phyloP scores from a whole-genome alignment of 768 basidiomycete genomes.

The Dacryopinax primogenitus region DNA sequence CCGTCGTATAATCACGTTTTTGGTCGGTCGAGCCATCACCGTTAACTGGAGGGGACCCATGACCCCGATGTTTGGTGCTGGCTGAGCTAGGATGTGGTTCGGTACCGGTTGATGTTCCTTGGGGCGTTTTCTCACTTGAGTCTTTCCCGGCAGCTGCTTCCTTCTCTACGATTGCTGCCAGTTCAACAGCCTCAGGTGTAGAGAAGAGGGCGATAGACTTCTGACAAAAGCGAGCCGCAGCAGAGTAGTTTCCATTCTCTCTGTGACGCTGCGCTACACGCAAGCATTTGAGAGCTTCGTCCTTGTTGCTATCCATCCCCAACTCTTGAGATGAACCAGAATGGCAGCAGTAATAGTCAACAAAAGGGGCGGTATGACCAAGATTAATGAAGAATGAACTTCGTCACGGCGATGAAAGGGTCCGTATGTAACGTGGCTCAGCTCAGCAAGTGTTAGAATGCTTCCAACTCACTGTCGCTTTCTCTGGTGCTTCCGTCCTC shows the following conservation, averaged over 20 bases:
- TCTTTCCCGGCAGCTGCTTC: slow-evolving; percentile 30
- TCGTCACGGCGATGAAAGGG: neutral
- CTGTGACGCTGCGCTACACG: slow-evolving; percentile 64
- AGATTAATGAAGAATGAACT: neutral
- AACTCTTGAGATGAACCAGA: neutral
- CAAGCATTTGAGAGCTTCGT: slow-evolving; percentile 76
- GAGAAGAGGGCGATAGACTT: slow-evolving; percentile 76
- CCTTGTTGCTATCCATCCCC: slow-evolving; percentile 47
- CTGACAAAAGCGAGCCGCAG: slow-evolving; percentile 77
- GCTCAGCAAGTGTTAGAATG: neutral
- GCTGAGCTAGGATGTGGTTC: slow-evolving; percentile 65
- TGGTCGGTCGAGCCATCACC: slow-evolving; percentile 28
- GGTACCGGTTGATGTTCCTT: slow-evolving; percentile 23
- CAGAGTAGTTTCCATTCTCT: slow-evolving; percentile 53
- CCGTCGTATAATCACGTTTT: slow-evolving; percentile 77
- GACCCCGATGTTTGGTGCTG: slow-evolving; percentile 54
- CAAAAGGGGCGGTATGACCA: neutral
- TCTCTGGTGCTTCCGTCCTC: neutral
- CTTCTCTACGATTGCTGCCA: slow-evolving; percentile 55
- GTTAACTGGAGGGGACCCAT: slow-evolving; percentile 40
- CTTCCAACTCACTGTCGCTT: neutral
- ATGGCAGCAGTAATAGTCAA: neutral
- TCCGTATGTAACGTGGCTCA: slow-evolving; percentile 8
- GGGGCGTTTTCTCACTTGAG: slow-evolving; percentile 33
- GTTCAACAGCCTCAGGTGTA: slow-evolving; percentile 56